Evolutionary conservation across 75 land plant species (phyloP).

Genomic region (Picea sitchensis): DNA sequence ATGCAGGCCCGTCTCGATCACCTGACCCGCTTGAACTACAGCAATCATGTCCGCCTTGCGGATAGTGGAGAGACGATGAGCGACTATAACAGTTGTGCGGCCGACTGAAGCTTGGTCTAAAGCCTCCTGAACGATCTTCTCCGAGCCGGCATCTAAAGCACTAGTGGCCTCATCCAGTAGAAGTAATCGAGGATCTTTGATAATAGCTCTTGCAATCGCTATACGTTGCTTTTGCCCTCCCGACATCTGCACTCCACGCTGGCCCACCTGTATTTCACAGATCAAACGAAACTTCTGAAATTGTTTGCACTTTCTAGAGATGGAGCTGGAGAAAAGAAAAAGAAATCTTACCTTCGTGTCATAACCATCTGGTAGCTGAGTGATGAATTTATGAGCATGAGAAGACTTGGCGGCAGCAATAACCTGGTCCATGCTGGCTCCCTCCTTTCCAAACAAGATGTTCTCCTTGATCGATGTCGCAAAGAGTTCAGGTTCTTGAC

Average conservation of each 20-base stretch:
- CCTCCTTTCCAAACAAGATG: slow-evolving; percentile 29
- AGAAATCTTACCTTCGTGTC: slow-evolving; percentile 5
- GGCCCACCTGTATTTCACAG: no score
- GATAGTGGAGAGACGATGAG: slow-evolving; percentile 74
- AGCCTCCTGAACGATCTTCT: no score
- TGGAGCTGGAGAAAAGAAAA: no score
- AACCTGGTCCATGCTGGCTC: slow-evolving; percentile 24
- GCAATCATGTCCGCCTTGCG: slow-evolving; percentile 65
- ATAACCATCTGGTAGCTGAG: slow-evolving; percentile 13
- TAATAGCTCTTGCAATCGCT: no score
- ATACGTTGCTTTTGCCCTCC: no score
- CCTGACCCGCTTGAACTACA: slow-evolving; percentile 41
- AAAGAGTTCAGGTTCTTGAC: slow-evolving; percentile 44
- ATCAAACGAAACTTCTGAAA: no score
- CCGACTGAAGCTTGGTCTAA: neutral
- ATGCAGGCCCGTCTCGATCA: slow-evolving; percentile 60
- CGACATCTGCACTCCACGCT: no score
- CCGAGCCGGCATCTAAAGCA: no score
- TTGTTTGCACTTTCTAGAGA: no score
- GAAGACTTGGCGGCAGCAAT: slow-evolving; percentile 28
- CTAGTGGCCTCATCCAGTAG: no score
- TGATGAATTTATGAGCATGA: slow-evolving; percentile 41
- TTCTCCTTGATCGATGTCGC: slow-evolving; percentile 32
- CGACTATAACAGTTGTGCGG: slow-evolving; percentile 40
- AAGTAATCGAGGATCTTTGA: no score